Evolutionary conservation across 306 rosid genomes (phyloP).

Genomic region (Pterocarpus macrocarpus): DNA sequence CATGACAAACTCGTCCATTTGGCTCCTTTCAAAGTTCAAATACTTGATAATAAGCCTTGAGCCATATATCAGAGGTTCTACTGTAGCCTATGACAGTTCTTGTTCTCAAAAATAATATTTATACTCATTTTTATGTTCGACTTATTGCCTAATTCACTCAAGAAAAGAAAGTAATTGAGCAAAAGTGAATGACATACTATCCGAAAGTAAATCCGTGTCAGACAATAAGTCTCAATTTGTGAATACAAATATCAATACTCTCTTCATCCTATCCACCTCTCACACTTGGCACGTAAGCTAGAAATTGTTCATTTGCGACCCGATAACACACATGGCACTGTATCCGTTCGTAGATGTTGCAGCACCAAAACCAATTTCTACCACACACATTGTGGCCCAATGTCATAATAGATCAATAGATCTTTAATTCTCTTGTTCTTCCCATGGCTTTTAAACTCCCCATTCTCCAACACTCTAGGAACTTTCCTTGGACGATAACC

Average conservation of each 20-base stretch:
- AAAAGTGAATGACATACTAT: too few species aligned
- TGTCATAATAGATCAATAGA: not conserved
- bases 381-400: not conserved
- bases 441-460: not conserved
- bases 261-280: not conserved
- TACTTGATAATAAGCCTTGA: not conserved
- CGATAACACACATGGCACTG: not conserved
- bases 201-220: too few species aligned
- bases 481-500: slow-evolving; percentile 15
- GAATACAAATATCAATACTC: too few species aligned
- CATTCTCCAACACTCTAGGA: not conserved
- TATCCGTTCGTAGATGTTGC: too few species aligned
- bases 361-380: not conserved
- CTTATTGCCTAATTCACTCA: too few species aligned
- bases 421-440: not conserved
- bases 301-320: not conserved
- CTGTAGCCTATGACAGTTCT: not conserved
- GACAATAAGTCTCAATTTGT: not conserved
- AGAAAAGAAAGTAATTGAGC: too few species aligned
- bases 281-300: slow-evolving; percentile 1
- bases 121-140: too few species aligned
- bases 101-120: too few species aligned
- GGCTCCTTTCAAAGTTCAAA: slow-evolving; percentile 9
- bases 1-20: not conserved
- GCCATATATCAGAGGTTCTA: not conserved